Conservation (phyloP, 2,329 filamentous ascomycete genomes). For the Mycogone perniciosa region DNA sequence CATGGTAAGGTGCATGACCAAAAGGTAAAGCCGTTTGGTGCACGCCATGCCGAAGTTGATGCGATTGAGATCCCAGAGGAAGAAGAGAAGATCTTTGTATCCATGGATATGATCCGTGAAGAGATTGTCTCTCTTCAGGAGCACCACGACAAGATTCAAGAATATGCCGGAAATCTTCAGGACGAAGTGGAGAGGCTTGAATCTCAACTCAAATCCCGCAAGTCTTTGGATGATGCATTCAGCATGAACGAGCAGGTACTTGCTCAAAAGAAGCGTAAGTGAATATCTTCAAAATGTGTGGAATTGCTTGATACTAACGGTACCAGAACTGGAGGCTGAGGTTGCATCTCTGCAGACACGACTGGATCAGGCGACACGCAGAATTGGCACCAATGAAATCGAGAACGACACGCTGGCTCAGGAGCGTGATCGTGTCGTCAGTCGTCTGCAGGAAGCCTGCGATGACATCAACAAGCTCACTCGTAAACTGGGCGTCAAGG, state of each 20-base stretch:
- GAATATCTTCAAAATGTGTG: not conserved
- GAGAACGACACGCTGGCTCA: conserved; percentile 55
- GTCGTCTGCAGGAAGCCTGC: conserved; percentile 55
- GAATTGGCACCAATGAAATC: conserved; percentile 55
- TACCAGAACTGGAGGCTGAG: conserved; percentile 50
- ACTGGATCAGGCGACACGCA: conserved; percentile 56
- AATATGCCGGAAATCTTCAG: conserved; percentile 48
- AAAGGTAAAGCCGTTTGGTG: conserved; percentile 26
- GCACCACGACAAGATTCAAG: conserved; percentile 49
- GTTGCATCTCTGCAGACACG: conserved; percentile 55
- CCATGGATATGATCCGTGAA: conserved; percentile 55
- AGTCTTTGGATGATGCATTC: conserved; percentile 34
- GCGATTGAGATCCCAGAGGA: conserved; percentile 45
- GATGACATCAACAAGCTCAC: conserved; percentile 48
- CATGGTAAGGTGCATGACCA: conserved; percentile 45
- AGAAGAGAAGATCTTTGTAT: conserved; percentile 53
- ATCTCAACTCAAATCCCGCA: conserved; percentile 41
- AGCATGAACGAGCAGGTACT: conserved; percentile 39
- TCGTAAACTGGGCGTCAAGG: conserved; percentile 34
- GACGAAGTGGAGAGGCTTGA: conserved; percentile 46
- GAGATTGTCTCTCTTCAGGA: conserved; percentile 51
- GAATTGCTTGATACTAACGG: conserved; percentile 6
- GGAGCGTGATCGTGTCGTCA: conserved; percentile 60
- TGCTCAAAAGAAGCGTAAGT: conserved; percentile 52
- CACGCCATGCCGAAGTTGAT: conserved; percentile 43